Conservation (phyloP, 441 rosid species). For the Populus trichocarpa region DNA sequence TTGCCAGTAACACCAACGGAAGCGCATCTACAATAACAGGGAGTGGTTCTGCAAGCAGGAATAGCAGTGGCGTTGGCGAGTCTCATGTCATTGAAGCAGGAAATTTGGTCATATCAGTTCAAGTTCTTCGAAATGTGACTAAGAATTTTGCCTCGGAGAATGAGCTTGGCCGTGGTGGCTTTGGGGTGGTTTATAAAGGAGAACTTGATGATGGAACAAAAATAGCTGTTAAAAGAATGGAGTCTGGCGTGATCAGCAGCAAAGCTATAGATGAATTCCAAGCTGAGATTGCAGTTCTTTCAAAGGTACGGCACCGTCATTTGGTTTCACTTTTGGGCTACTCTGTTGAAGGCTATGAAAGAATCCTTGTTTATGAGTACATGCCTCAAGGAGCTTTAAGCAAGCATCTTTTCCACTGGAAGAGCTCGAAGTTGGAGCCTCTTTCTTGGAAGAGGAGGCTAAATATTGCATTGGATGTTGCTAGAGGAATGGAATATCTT, state of each 20-base stretch:
- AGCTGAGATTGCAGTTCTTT: constrained; percentile 71
- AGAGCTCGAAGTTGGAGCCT: constrained; percentile 55
- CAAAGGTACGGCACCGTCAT: constrained; percentile 70
- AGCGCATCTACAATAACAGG: constrained; percentile 40
- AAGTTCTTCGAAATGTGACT: constrained; percentile 67
- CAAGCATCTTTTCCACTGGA: constrained; percentile 73
- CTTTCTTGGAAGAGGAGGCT: constrained; percentile 67
- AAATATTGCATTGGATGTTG: constrained; percentile 71
- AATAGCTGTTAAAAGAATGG: constrained; percentile 82
- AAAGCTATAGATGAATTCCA: constrained; percentile 66
- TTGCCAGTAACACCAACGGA: constrained; percentile 45
- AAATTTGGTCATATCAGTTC: constrained; percentile 63
- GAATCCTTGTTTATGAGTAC: constrained; percentile 70
- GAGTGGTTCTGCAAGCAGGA: constrained; percentile 49
- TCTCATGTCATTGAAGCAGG: constrained; percentile 71
- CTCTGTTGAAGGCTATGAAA: constrained; percentile 56
- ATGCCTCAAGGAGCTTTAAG: constrained; percentile 80
- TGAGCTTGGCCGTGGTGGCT: constrained; percentile 78
- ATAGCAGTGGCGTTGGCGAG: constrained; percentile 42
- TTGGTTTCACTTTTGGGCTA: constrained; percentile 72
- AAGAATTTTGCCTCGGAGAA: constrained; percentile 56
- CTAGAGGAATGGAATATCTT: constrained; percentile 76
- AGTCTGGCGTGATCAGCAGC: constrained; percentile 52
- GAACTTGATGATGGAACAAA: constrained; percentile 65
- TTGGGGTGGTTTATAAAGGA: constrained; percentile 74